Conservation (phyloP, 192 early-diverging fungal genomes). For the Backusella liffmaniae region DNA sequence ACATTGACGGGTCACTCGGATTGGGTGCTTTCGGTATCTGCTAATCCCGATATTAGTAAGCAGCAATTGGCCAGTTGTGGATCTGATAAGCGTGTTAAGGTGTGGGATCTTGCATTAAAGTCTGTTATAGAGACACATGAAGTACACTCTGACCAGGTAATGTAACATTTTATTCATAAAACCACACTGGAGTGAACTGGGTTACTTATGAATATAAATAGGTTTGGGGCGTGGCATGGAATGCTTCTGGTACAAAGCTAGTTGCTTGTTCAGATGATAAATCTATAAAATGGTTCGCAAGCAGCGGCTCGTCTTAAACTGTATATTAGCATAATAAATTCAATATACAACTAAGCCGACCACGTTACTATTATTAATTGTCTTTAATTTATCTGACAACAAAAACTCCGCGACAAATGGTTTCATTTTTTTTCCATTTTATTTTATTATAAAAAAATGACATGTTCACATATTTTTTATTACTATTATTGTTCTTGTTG, state of each 20-base stretch:
- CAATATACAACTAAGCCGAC: no score
- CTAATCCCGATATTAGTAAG: slow-evolving; percentile 54
- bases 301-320: slow-evolving; percentile 31
- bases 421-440: background rate
- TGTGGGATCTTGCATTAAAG: slow-evolving; percentile 75
- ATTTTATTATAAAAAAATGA: background rate
- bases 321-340: background rate
- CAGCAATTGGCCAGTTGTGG: slow-evolving; percentile 67
- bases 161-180: no score
- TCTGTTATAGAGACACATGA: slow-evolving; percentile 79
- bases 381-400: no score
- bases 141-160: slow-evolving; percentile 73
- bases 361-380: no score
- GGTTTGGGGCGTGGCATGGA: slow-evolving; percentile 85
- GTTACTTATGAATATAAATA: slow-evolving; percentile 14
- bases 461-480: background rate
- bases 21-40: slow-evolving; percentile 77
- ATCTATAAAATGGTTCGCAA: slow-evolving; percentile 48
- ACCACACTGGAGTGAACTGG: no score
- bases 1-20: slow-evolving; percentile 75
- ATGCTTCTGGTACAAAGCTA: slow-evolving; percentile 70
- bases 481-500: background rate
- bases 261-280: slow-evolving; percentile 75
- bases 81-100: slow-evolving; percentile 77
- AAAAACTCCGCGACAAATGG: background rate